Evolutionary conservation across 1,139 yeast genomes (phyloP).

Genomic region (Yamadazyma oceani): DNA sequence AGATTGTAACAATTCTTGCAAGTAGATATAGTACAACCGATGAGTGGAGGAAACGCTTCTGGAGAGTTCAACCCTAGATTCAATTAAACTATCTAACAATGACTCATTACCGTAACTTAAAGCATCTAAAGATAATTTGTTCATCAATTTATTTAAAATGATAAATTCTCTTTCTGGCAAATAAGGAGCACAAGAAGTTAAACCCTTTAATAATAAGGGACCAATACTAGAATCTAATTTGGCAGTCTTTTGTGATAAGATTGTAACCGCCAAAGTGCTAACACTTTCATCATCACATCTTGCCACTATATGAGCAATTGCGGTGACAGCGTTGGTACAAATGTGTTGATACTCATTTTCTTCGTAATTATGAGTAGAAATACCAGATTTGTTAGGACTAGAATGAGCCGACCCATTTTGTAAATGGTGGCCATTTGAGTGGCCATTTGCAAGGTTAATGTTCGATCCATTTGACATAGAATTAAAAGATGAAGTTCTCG

Average conservation of each 20-base stretch:
- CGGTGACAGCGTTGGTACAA: conserved; percentile 65
- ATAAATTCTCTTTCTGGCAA: conserved; percentile 62
- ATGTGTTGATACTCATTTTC: conserved; percentile 35
- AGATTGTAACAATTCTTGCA: conserved; percentile 64
- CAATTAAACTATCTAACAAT: conserved; percentile 37
- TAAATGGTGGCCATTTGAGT: conserved; percentile 1
- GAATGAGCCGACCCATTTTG: conserved; percentile 1
- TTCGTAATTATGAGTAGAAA: conserved; percentile 21
- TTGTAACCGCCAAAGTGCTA: conserved; percentile 77
- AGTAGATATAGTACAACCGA: conserved; percentile 56
- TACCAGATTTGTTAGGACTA: background rate
- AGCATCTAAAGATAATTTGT: conserved; percentile 37
- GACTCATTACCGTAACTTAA: conserved; percentile 30
- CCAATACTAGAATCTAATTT: conserved; percentile 41
- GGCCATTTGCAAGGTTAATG: conserved; percentile 3
- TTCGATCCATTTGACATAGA: conserved; percentile 9
- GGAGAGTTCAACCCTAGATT: conserved; percentile 57
- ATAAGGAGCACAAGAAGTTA: conserved; percentile 57
- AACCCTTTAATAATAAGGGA: conserved; percentile 51
- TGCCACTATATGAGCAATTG: conserved; percentile 70
- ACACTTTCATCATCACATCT: conserved; percentile 73
- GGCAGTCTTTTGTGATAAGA: conserved; percentile 77
- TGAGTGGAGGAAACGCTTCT: conserved; percentile 34
- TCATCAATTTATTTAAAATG: conserved; percentile 50
- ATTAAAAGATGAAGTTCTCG: conserved; percentile 10